These are phyloP conservation scores for Zygosaccharomyces siamensis DNA, from an alignment of 805 yeast species.

Conservation along the genomic window DNA sequence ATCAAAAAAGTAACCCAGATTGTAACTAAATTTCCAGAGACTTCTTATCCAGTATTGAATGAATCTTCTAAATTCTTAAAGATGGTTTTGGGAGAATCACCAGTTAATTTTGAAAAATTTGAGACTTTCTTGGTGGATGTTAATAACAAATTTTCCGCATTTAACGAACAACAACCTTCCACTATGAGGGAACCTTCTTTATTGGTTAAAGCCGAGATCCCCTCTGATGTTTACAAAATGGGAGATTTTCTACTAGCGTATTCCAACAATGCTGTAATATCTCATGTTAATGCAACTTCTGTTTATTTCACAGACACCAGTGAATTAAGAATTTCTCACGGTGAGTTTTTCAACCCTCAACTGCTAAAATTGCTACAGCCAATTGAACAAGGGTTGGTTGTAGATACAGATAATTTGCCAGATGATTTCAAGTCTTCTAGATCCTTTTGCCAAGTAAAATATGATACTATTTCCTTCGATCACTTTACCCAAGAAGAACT, in stretches of 20 bases:
- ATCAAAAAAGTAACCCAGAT: constrained; percentile 56
- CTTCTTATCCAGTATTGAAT: constrained; percentile 37
- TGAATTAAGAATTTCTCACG: constrained; percentile 28
- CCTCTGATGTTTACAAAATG: constrained; percentile 37
- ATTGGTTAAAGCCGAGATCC: constrained; percentile 57
- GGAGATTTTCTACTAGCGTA: constrained; percentile 28
- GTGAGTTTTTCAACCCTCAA: constrained; percentile 31
- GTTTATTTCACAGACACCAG: constrained; percentile 32
- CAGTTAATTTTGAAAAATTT: constrained; percentile 50
- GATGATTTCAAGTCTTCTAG: constrained; percentile 25
- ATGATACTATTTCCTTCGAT: constrained; percentile 35
- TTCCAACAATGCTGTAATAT: constrained; percentile 28
- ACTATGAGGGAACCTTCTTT: constrained; percentile 36
- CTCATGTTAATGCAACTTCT: constrained; percentile 28
- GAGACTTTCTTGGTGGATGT: constrained; percentile 60
- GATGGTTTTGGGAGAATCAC: constrained; percentile 39
- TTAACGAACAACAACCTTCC: constrained; percentile 30
- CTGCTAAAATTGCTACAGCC: constrained; percentile 38
- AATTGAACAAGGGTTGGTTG: constrained; percentile 34
- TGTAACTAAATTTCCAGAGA: constrained; percentile 53
- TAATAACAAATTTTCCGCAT: constrained; percentile 35
- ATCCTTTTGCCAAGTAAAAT: constrained; percentile 35
- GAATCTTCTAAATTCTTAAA: constrained; percentile 32
- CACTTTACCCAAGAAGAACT: constrained; percentile 20
- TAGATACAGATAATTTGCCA: constrained; percentile 57